These are phyloP conservation scores for Sedum album DNA, from an alignment of 164 flowering plant species.

Conservation along the genomic window DNA sequence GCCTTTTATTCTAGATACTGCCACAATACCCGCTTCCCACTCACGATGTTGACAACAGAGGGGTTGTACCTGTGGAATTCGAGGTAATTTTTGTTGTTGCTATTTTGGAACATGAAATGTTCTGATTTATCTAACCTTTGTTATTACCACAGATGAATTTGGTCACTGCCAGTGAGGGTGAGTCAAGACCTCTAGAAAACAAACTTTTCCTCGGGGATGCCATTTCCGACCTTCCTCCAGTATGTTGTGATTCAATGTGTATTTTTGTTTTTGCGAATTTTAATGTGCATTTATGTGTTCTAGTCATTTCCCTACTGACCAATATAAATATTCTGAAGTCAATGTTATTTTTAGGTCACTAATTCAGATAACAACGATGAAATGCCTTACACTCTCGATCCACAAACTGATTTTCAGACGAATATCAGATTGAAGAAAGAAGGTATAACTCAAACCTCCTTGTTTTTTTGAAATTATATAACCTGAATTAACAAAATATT, in stretches of 20 bases:
- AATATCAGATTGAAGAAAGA: slow-evolving; percentile 38
- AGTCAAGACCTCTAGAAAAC: slow-evolving; percentile 18
- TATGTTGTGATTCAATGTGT: slow-evolving; percentile 16
- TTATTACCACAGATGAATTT: slow-evolving; percentile 25
- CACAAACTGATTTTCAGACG: slow-evolving; percentile 54
- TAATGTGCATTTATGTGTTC: too few species aligned
- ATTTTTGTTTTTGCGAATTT: background rate
- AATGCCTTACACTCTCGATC: slow-evolving; percentile 36
- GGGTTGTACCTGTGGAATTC: slow-evolving; percentile 44
- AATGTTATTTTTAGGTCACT: slow-evolving; percentile 29
- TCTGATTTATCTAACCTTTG: background rate
- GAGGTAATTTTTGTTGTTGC: slow-evolving; percentile 33
- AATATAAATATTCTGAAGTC: background rate
- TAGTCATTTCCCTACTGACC: background rate
- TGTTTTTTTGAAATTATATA: background rate
- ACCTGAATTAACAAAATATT: background rate
- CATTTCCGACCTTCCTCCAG: slow-evolving; percentile 75
- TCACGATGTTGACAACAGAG: slow-evolving; percentile 55
- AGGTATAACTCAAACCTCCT: slow-evolving; percentile 21
- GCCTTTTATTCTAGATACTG: slow-evolving; percentile 33
- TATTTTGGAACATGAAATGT: background rate
- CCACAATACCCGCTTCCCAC: slow-evolving; percentile 82
- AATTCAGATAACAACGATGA: slow-evolving; percentile 56
- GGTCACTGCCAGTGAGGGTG: slow-evolving; percentile 41
- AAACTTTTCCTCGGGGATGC: slow-evolving; percentile 56